Conservation (phyloP, 257 asterid genomes). For the Solanum appendiculatum region DNA sequence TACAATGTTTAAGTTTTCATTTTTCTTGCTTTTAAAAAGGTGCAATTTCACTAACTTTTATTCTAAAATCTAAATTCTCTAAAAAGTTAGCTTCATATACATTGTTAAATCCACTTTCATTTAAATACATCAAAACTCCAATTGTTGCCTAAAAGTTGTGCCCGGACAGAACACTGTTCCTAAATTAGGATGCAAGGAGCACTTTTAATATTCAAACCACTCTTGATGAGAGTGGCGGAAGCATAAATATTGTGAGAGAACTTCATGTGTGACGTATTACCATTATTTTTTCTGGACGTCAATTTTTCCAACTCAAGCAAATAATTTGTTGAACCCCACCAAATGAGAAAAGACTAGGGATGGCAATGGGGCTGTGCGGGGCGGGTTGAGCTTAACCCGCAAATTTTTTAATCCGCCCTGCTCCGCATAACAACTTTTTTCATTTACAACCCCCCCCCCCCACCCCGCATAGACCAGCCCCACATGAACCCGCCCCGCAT, state of each 20-base stretch:
- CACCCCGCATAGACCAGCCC: no score
- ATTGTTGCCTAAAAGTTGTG: not conserved
- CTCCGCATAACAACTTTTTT: no score
- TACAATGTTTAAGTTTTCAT: not conserved
- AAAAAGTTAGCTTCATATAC: not conserved
- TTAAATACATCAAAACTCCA: not conserved
- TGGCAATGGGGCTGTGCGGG: no score
- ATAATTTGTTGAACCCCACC: not conserved
- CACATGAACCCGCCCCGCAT: no score
- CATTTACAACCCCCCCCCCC: no score
- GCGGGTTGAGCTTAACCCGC: no score
- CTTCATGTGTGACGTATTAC: not conserved
- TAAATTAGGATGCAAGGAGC: not conserved
- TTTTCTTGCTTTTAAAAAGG: not conserved
- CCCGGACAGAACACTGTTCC: not conserved
- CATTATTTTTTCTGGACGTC: not conserved
- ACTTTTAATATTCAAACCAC: not conserved
- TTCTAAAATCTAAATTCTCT: not conserved
- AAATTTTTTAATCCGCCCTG: no score
- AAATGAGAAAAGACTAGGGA: not conserved
- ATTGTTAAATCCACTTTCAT: not conserved
- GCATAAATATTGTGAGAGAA: not conserved
- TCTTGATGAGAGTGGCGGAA: not conserved
- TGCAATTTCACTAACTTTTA: not conserved
- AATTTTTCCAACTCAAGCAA: not conserved